Base-by-base conservation (phyloP, 345 rosid species). In the Lepidium africanum region DNA sequence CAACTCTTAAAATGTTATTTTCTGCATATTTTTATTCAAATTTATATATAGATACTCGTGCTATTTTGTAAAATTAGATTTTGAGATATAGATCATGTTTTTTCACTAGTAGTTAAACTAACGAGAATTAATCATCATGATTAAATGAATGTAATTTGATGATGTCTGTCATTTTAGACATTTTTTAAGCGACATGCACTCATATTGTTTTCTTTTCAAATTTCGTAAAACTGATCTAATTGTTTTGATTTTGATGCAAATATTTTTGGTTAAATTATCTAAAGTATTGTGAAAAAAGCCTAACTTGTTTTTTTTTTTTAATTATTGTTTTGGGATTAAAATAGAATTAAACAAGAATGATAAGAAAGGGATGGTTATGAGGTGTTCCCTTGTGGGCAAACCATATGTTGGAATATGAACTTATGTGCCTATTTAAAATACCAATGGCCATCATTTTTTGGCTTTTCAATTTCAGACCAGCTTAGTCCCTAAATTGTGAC, bases 341-440 rank as follows among this genome's bases (percentile, higher is more conserved):
- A 39, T 57, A 58, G 37, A 14, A 38, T 19, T 57, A 50, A 27
- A 58, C 16, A 59, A 59, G 62, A 59, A 73, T 49, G 62, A 73
- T 65, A 51, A 66, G 67, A 73, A 73, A 73, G 55, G 48, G 77
- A 73, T 51, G 67, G 62, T 37, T 73, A 67, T 41, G 36, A 41
- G 65, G 38, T 30, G 14, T 35, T 65, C 67, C 77, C 49, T 66
- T 65, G 39, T 50, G 17, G 63, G 66, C 62, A 67, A 73, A 73
- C 72, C 72, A 60, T 33, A 41, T 66, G 67, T 66, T 73, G 72
- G 72, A 59, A 51, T 73, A 27, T 59, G 67, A 65, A 73, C 10
- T 73, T 49, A 59, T 73, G 55, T 73, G 77, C 49, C 72, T 59
- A 66, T 73, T 43, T 65, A 65, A 59, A 39, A 42, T 40, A 72